Conservation (phyloP, 2,329 filamentous ascomycete genomes). For the Calonectria pseudoreteaudii region DNA sequence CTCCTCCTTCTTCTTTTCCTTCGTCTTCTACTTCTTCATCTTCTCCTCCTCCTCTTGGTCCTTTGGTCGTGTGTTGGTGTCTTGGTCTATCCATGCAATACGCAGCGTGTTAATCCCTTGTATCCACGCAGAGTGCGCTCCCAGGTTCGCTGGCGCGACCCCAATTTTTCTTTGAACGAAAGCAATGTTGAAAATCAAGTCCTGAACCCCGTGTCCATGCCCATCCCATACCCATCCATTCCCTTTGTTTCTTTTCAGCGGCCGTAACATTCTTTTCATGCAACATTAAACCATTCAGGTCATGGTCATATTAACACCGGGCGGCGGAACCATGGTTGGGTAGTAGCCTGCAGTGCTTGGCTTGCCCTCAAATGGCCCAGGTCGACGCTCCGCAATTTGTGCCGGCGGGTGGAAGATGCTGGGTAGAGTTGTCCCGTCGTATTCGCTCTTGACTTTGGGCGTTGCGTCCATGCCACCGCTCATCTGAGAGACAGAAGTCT, state of each 20-base stretch:
- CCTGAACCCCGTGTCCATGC: conserved; percentile 35
- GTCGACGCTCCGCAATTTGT: conserved; percentile 49
- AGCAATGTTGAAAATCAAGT: conserved; percentile 27
- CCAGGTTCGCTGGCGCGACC: conserved; percentile 9
- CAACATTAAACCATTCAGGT: conserved; percentile 31
- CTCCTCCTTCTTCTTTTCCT: background rate
- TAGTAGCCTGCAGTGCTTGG: conserved; percentile 65
- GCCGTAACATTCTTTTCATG: conserved; percentile 23
- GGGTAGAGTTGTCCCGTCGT: conserved; percentile 58
- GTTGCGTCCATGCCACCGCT: conserved; percentile 44
- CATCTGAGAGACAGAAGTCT: conserved; percentile 49
- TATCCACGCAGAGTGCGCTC: conserved; percentile 8
- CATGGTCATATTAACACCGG: conserved; percentile 59
- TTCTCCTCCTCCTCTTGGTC: background rate
- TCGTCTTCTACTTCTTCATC: too few relatives aligned
- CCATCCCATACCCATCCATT: conserved; percentile 21
- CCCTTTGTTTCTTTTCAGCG: conserved; percentile 25
- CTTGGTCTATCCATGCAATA: conserved; percentile 18
- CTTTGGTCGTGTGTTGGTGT: conserved; percentile 19
- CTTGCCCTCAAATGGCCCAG: conserved; percentile 67
- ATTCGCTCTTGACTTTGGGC: conserved; percentile 62
- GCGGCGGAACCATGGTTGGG: conserved; percentile 61
- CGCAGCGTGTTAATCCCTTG: background rate
- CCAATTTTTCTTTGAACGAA: conserved; percentile 31
- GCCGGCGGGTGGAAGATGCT: conserved; percentile 59